Conservation (phyloP, 306 rosid species). For the Luffa aegyptiaca region DNA sequence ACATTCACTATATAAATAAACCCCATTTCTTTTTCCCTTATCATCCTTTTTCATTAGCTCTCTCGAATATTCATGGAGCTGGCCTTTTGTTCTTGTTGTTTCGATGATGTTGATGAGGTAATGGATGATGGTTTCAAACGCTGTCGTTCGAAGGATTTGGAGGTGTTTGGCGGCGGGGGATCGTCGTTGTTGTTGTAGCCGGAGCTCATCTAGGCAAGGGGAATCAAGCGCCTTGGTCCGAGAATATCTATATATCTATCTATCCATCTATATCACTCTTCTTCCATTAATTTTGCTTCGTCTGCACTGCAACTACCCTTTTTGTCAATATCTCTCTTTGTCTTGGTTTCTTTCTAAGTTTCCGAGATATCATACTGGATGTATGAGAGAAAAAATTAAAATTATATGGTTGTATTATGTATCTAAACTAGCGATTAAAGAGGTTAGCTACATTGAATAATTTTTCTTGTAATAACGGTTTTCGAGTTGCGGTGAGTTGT, state of each 20-base stretch:
- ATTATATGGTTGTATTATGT: background rate
- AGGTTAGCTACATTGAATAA: too few relatives aligned
- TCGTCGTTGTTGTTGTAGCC: background rate
- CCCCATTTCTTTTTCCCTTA: background rate
- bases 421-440: too few relatives aligned
- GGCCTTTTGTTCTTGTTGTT: background rate
- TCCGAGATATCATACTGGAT: background rate
- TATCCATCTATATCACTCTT: too few relatives aligned
- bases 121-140: background rate
- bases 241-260: background rate
- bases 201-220: background rate
- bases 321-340: background rate
- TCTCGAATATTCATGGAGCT: background rate
- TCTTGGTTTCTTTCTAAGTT: background rate
- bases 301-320: background rate
- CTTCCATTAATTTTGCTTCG: background rate
- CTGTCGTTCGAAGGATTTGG: background rate
- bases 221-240: constrained; percentile 13
- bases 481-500: background rate
- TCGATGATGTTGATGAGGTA: background rate
- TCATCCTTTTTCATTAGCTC: background rate
- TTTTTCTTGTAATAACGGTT: too few relatives aligned
- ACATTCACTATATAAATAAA: background rate
- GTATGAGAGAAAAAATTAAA: too few relatives aligned
- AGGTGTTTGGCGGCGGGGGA: background rate